A percentile compares a stretch with the other conserved stretches of the same genome.
Conservation (phyloP, 345 rosid genomes). For the Microcos paniculata region DNA sequence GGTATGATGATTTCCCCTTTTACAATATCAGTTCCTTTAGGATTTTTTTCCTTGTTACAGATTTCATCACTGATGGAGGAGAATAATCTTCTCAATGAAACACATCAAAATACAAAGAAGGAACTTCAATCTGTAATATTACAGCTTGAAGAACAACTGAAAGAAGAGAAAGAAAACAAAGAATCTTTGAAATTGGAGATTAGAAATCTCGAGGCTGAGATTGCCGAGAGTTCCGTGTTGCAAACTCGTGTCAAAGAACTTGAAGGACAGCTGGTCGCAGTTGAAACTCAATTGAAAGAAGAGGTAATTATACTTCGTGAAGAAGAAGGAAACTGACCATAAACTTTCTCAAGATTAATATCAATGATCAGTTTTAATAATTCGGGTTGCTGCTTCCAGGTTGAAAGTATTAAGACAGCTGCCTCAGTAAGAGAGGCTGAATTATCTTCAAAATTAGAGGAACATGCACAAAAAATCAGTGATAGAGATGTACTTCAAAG, state of each 20-base stretch:
- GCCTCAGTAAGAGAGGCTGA: conserved; percentile 41
- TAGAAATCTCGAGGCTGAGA: conserved; percentile 45
- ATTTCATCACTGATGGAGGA: conserved; percentile 70
- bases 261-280: conserved; percentile 43
- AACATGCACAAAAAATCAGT: conserved; percentile 32
- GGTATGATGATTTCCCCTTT: conserved; percentile 1
- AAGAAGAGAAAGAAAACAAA: conserved; percentile 46
- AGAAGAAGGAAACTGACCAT: neutral
- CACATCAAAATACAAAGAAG: conserved; percentile 53
- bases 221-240: conserved; percentile 46
- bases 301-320: conserved; percentile 36
- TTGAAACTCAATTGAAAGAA: conserved; percentile 46
- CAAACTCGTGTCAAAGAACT: conserved; percentile 61
- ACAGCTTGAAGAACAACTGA: conserved; percentile 62
- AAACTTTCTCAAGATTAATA: neutral
- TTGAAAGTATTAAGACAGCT: conserved; percentile 35
- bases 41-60: conserved; percentile 37
- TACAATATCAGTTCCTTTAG: neutral
- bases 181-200: conserved; percentile 45
- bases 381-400: conserved; percentile 27
- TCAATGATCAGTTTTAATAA: conserved; percentile 1
- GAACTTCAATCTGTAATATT: conserved; percentile 63
- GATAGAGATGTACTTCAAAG: conserved; percentile 53
- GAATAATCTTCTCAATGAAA: conserved; percentile 63
- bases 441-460: conserved; percentile 44